A percentile compares a stretch with the other conserved stretches of the same genome.
phyloP scores from a whole-genome alignment of 2,329 filamentous ascomycete species.

The Elsinoe ampelina region DNA sequence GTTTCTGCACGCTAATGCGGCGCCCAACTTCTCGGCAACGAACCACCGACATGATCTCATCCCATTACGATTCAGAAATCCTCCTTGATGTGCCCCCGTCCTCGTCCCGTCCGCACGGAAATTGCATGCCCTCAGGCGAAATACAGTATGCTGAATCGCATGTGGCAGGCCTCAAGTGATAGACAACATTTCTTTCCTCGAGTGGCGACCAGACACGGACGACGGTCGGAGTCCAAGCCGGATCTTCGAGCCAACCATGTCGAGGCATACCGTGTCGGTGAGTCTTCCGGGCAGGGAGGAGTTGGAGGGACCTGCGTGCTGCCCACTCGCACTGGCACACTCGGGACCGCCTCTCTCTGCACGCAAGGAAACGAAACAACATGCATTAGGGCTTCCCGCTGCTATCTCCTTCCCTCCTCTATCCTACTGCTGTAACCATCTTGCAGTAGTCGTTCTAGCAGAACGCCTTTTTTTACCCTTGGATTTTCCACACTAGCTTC shows the following conservation, averaged over 20 bases:
- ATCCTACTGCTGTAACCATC: background rate
- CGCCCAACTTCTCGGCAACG: conserved; percentile 8
- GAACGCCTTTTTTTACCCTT: background rate
- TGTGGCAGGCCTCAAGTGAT: background rate
- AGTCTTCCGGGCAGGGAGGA: background rate
- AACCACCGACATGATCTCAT: conserved; percentile 7
- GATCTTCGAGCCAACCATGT: background rate
- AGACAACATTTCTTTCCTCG: background rate
- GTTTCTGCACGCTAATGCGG: conserved; percentile 5
- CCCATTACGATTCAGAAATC: background rate
- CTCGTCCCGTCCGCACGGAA: background rate
- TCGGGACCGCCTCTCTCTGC: background rate
- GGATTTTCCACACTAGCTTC: no score
- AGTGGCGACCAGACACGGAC: background rate
- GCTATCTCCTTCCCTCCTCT: conserved; percentile 1
- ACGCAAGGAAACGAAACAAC: background rate
- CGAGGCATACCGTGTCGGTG: background rate
- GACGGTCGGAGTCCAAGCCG: background rate
- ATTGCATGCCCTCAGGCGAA: background rate
- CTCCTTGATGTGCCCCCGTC: background rate
- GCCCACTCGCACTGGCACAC: no score
- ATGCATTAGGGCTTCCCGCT: conserved; percentile 6
- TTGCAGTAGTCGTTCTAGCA: background rate
- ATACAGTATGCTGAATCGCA: background rate
- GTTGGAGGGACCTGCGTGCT: no score